Evolutionary conservation across 306 rosid species (phyloP).

Genomic region (Spatholobus suberectus): DNA sequence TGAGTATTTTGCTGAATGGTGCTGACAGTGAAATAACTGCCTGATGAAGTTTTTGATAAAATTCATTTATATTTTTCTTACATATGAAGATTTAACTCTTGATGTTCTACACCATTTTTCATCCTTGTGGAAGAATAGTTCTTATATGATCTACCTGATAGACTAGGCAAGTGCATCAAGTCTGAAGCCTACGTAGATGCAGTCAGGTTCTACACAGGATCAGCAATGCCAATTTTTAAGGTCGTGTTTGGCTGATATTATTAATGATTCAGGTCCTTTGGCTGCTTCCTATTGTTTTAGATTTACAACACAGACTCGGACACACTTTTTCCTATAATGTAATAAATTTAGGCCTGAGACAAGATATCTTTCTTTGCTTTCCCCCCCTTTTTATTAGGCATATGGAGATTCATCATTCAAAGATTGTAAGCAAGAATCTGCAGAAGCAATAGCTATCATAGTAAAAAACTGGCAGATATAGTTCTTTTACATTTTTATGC

Average conservation of each 20-base stretch:
- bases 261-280: conserved; percentile 39
- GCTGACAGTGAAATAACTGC: neutral
- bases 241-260: conserved; percentile 44
- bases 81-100: neutral
- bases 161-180: conserved; percentile 86
- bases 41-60: neutral
- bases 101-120: conserved; percentile 18
- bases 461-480: conserved; percentile 76
- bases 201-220: conserved; percentile 83
- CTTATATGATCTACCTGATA: conserved; percentile 88
- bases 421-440: conserved; percentile 87
- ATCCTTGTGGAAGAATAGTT: conserved; percentile 65
- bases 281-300: neutral
- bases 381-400: conserved; percentile 53
- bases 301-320: neutral
- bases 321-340: neutral
- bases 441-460: conserved; percentile 73
- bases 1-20: neutral
- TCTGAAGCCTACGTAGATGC: conserved; percentile 89
- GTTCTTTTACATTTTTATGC: conserved; percentile 14
- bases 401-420: conserved; percentile 26
- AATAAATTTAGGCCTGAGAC: neutral
- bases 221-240: conserved; percentile 91
- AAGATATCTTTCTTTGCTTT: conserved; percentile 31
- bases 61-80: conserved; percentile 11